Conservation (phyloP, 1,139 yeast genomes). For the Pichia sp. region DNA sequence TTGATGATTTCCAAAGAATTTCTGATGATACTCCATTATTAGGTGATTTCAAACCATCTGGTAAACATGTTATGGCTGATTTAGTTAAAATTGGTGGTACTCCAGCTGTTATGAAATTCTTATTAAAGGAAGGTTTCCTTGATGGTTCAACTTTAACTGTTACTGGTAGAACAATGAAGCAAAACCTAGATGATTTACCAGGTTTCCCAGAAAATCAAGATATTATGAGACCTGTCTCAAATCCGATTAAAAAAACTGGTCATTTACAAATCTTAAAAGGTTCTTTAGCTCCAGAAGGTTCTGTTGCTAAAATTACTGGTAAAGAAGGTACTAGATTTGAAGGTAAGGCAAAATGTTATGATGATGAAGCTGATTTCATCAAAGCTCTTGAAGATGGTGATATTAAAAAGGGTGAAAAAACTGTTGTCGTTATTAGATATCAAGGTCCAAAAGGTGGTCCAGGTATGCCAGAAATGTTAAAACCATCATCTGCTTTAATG, state of each 20-base stretch:
- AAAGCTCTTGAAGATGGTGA: constrained; percentile 85
- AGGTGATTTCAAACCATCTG: constrained; percentile 96
- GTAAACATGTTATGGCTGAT: constrained; percentile 97
- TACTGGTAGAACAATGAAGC: constrained; percentile 90
- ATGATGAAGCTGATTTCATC: constrained; percentile 79
- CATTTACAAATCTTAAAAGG: constrained; percentile 93
- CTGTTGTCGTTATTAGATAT: constrained; percentile 90
- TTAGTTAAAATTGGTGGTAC: constrained; percentile 87
- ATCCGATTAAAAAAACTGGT: constrained; percentile 86
- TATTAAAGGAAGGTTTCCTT: constrained; percentile 75
- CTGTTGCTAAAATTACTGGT: constrained; percentile 97
- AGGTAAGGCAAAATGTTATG: constrained; percentile 86
- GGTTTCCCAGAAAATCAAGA: constrained; percentile 75
- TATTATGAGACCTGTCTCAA: constrained; percentile 64
- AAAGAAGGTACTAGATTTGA: constrained; percentile 96
- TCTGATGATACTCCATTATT: constrained; percentile 86
- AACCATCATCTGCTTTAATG: constrained; percentile 95
- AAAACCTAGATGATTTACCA: constrained; percentile 60
- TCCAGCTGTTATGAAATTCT: constrained; percentile 89
- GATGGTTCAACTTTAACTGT: constrained; percentile 81
- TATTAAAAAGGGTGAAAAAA: constrained; percentile 95
- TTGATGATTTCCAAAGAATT: constrained; percentile 93
- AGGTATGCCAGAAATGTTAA: constrained; percentile 99
- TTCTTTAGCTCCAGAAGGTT: constrained; percentile 92
- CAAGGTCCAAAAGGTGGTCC: constrained; percentile 99